A percentile compares a stretch with the other conserved stretches of the same genome.
These are phyloP conservation scores for Apodospora peruviana DNA, from an alignment of 495 filamentous ascomycete species.

Conservation along the genomic window DNA sequence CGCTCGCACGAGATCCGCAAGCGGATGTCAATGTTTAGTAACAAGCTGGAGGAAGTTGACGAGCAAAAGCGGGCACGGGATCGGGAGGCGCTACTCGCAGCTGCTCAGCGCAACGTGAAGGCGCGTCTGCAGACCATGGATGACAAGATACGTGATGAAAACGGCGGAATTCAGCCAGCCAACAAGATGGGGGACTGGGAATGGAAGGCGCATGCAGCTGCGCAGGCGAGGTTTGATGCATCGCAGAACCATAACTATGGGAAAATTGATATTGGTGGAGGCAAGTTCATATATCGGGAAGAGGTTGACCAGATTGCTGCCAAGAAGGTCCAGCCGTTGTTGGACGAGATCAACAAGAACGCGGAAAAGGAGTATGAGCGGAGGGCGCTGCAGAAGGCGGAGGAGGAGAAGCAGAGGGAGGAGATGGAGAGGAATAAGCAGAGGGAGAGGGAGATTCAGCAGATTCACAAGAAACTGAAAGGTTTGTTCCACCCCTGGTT, in stretches of 20 bases:
- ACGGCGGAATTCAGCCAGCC: conserved; percentile 64
- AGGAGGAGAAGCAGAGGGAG: conserved; percentile 43
- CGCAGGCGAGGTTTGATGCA: conserved; percentile 57
- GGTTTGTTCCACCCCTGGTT: conserved; percentile 21
- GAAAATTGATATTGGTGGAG: conserved; percentile 74
- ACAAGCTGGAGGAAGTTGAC: conserved; percentile 62
- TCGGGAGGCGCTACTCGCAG: conserved; percentile 65
- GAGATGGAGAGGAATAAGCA: conserved; percentile 39
- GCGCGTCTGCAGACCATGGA: conserved; percentile 74
- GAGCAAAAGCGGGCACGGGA: conserved; percentile 68
- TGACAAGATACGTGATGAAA: conserved; percentile 67
- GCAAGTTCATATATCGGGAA: conserved; percentile 69
- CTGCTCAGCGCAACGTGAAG: conserved; percentile 79
- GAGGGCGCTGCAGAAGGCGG: conserved; percentile 44
- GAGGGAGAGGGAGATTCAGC: conserved; percentile 40
- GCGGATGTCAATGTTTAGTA: conserved; percentile 73
- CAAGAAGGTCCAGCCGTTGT: conserved; percentile 72
- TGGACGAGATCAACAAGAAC: conserved; percentile 82
- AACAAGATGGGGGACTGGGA: conserved; percentile 73
- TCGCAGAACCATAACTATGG: conserved; percentile 41
- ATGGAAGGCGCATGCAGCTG: conserved; percentile 60
- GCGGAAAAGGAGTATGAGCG: conserved; percentile 62
- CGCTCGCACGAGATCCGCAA: conserved; percentile 67
- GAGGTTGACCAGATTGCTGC: conserved; percentile 79
- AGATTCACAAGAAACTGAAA: conserved; percentile 37